Base-by-base conservation (phyloP, 202 grass and related monocot genomes). In the Saccharum hybrid region DNA sequence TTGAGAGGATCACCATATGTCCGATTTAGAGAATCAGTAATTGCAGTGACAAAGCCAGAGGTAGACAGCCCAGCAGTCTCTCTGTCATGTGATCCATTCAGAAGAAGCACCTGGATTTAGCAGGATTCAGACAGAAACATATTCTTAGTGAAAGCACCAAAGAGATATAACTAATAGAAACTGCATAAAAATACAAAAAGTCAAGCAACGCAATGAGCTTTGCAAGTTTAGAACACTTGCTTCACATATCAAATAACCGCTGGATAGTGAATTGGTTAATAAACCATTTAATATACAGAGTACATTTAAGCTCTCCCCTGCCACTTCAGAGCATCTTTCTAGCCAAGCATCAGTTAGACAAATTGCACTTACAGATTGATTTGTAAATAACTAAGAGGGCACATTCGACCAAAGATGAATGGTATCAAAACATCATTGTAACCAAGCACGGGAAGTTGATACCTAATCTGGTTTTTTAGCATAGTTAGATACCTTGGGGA, bases 31-130 rank as follows among this genome's bases (percentile, higher is more conserved):
- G 94, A 91, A 90, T 94, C 90, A 38, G 94, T 93, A 75, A 97
- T 93, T 88, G 92, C 94, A 82, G 90, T 93, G 52, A 94, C 94
- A 88, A 94, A 97, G 40, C 85, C 90, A 79, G 92, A 97, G 82
- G 94, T 87, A 75, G 76, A 84, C 66, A 94, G 71, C 5, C 94
- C 90, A 74, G 61, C 71, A 71, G 92, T 93, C 88, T 97, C 94
- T 92, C 94, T 94, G 85, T 97, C 94, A 86, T 94, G 94, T 57
- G 88, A 92, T 61, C 94, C 92, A 84, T 97, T 97, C 67, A 97
- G 81, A 72, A 97, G 64, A 93, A 97, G 90, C 62, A 97, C 92
- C 94, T 97, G 68, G 8, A 86, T 88, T 87, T 39, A 84, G 26
- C 36, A 94, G 56, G 14, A 88, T 89, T 86, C 51, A 81, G 40